Percentiles rank a stretch among this genome's conserved stretches.
These are phyloP conservation scores for Trifolium dubium DNA, from an alignment of 306 rosid species.

Conservation along the genomic window DNA sequence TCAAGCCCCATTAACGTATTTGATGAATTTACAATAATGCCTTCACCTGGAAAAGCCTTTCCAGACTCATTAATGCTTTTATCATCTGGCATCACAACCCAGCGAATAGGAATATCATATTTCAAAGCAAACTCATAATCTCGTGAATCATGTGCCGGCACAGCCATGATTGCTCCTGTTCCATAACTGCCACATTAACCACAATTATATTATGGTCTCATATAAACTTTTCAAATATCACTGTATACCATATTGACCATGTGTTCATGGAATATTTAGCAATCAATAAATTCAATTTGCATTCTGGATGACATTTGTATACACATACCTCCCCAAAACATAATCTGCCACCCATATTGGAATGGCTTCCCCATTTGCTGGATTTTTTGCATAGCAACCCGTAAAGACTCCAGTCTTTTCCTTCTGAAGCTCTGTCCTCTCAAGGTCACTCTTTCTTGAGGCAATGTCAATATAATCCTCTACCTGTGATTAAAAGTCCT, in stretches of 20 bases:
- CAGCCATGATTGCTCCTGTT: slow-evolving; percentile 98
- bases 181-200: slow-evolving; percentile 75
- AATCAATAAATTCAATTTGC: slow-evolving; percentile 36
- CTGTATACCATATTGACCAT: slow-evolving; percentile 25
- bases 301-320: slow-evolving; percentile 27
- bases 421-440: slow-evolving; percentile 98
- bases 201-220: slow-evolving; percentile 31
- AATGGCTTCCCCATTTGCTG: slow-evolving; percentile 81
- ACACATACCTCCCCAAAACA: slow-evolving; percentile 90
- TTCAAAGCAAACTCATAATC: slow-evolving; percentile 87
- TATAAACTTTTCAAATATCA: slow-evolving; percentile 21
- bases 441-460: slow-evolving; percentile 92
- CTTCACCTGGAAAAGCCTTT: slow-evolving; percentile 83
- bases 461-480: slow-evolving; percentile 80
- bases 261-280: slow-evolving; percentile 34
- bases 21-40: slow-evolving; percentile 70
- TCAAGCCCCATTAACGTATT: slow-evolving; percentile 63
- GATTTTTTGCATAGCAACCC: slow-evolving; percentile 91
- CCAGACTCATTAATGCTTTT: slow-evolving; percentile 49
- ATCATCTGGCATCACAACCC: slow-evolving; percentile 78
- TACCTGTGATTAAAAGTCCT: slow-evolving; percentile 61
- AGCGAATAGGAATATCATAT: slow-evolving; percentile 63
- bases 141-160: slow-evolving; percentile 93
- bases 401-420: slow-evolving; percentile 91
- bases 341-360: slow-evolving; percentile 99